A percentile compares a stretch with the other conserved stretches of the same genome.
Conservation (phyloP, 441 rosid genomes). For the Erysimum cheiri region DNA sequence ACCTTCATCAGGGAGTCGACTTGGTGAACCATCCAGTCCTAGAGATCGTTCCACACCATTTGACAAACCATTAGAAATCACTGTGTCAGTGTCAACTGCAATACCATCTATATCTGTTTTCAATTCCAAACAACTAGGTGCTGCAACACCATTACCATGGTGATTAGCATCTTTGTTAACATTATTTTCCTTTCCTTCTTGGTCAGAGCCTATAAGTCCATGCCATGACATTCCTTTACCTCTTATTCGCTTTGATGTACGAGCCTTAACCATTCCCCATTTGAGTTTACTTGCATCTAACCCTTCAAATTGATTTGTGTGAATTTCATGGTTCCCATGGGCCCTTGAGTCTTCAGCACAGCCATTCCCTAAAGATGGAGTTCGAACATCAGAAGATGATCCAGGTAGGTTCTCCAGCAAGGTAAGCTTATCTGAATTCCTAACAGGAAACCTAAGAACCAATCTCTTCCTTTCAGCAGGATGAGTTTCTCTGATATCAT, state of each 20-base stretch:
- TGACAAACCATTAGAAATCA: constrained; percentile 45
- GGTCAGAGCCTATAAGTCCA: constrained; percentile 46
- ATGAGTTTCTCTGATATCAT: constrained; percentile 54
- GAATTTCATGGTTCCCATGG: constrained; percentile 46
- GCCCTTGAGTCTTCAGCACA: constrained; percentile 43
- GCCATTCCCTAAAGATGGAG: constrained; percentile 45
- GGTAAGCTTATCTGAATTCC: constrained; percentile 59
- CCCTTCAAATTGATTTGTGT: constrained; percentile 52
- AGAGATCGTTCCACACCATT: constrained; percentile 47
- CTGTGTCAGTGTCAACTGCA: constrained; percentile 35
- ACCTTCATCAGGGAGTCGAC: constrained; percentile 33
- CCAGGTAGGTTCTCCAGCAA: constrained; percentile 54
- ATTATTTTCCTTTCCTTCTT: constrained; percentile 45
- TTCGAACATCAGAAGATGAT: constrained; percentile 50
- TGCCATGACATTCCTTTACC: constrained; percentile 55
- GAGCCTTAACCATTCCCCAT: constrained; percentile 94
- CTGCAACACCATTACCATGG: constrained; percentile 42
- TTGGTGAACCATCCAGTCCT: constrained; percentile 29
- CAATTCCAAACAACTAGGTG: constrained; percentile 42
- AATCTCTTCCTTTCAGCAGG: constrained; percentile 69
- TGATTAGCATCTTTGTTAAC: constrained; percentile 45
- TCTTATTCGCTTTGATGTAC: constrained; percentile 76
- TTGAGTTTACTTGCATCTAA: constrained; percentile 62
- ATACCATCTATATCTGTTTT: constrained; percentile 39
- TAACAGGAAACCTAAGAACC: constrained; percentile 77